These are phyloP conservation scores for Gypsophila paniculata DNA, from an alignment of 179 eudicot genomes.

Conservation along the genomic window DNA sequence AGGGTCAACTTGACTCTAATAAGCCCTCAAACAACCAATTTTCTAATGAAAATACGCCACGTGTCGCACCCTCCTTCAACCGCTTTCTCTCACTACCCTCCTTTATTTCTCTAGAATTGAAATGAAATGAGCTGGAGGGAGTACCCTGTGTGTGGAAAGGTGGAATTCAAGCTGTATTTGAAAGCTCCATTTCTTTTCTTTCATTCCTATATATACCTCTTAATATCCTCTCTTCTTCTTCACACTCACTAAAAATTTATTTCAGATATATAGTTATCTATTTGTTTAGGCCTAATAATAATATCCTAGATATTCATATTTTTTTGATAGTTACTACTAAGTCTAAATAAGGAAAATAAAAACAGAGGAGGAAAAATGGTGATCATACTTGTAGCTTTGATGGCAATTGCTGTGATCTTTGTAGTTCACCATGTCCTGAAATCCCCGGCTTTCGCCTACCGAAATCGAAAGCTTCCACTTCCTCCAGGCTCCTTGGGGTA, in stretches of 20 bases:
- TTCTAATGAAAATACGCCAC: constrained; percentile 20
- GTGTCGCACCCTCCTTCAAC: constrained; percentile 6
- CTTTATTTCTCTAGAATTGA: constrained; percentile 10
- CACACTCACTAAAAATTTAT: constrained; percentile 17
- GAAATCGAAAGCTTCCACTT: constrained; percentile 41
- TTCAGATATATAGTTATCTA: no score
- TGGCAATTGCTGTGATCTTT: constrained; percentile 19
- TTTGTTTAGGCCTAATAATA: no score
- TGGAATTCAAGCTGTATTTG: constrained; percentile 37
- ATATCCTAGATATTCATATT: no score
- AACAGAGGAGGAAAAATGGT: constrained; percentile 17
- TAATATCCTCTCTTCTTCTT: constrained; percentile 4
- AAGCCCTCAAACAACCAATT: neutral
- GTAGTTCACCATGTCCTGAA: constrained; percentile 32
- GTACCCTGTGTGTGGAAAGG: constrained; percentile 28
- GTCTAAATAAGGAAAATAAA: neutral
- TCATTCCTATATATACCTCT: constrained; percentile 31
- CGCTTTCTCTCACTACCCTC: constrained; percentile 10
- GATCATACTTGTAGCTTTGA: constrained; percentile 26
- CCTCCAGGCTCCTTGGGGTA: constrained; percentile 94
- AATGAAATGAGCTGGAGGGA: constrained; percentile 29
- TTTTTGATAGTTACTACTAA: neutral
- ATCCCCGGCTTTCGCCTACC: constrained; percentile 21
- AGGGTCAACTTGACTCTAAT: constrained; percentile 11
- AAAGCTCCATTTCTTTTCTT: constrained; percentile 5